Evolutionary conservation across 139 green algal species (phyloP).

Genomic region (Pleodorina starrii): DNA sequence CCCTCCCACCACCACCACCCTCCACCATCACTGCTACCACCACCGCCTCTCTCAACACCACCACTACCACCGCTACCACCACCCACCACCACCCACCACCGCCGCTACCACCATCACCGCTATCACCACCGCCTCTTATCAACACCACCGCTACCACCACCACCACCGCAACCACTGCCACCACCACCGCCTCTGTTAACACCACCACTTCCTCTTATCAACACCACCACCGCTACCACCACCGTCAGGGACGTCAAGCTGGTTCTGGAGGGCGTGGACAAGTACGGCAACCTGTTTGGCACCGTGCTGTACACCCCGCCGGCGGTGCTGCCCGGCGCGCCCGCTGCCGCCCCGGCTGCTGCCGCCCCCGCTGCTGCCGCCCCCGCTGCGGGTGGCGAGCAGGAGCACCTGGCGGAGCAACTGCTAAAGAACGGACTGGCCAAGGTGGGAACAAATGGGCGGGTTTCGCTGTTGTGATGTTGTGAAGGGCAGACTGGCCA

Average conservation of each 20-base stretch:
- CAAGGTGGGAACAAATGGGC: constrained; percentile 54
- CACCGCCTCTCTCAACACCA: no score
- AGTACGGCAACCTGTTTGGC: constrained; percentile 90
- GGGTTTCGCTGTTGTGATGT: neutral
- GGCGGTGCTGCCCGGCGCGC: neutral
- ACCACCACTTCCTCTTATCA: no score
- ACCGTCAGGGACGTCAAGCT: constrained; percentile 78
- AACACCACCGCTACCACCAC: no score
- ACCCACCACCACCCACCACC: no score
- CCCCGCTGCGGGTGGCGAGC: neutral
- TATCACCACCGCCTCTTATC: no score
- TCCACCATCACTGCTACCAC: no score
- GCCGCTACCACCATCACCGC: no score
- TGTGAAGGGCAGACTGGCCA: neutral
- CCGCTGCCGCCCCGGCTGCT: neutral
- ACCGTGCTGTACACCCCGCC: constrained; percentile 69
- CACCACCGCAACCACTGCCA: no score
- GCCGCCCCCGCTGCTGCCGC: neutral
- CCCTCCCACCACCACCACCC: no score
- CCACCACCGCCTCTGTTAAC: no score
- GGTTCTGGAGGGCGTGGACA: constrained; percentile 91
- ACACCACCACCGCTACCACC: no score
- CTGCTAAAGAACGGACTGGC: constrained; percentile 76
- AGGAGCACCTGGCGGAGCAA: constrained; percentile 77
- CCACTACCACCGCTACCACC: no score